Percentiles rank a stretch among this genome's conserved stretches.
These are phyloP conservation scores for Ambrosia artemisiifolia DNA, from an alignment of 129 eudicot genomes.

Conservation along the genomic window DNA sequence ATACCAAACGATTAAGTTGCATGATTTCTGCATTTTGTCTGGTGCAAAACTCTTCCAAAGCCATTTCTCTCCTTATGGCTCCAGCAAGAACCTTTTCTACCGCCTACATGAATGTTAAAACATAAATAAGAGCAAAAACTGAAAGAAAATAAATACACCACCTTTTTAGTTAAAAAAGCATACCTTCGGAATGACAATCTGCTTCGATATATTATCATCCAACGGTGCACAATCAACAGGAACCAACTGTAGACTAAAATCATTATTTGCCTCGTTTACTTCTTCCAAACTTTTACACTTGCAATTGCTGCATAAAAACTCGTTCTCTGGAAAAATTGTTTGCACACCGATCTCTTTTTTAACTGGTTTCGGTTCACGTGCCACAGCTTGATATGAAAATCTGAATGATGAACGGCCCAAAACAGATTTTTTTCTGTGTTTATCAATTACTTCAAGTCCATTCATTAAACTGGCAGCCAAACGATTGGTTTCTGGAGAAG, in stretches of 20 bases:
- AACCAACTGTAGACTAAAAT: constrained; percentile 50
- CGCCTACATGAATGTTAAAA: constrained; percentile 45
- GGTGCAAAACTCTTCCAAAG: constrained; percentile 79
- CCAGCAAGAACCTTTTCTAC: constrained; percentile 98
- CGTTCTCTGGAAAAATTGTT: constrained; percentile 43
- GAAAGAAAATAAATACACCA: not conserved
- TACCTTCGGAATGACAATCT: constrained; percentile 86
- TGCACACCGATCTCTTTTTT: constrained; percentile 86
- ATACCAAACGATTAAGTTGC: constrained; percentile 90
- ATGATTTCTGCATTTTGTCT: constrained; percentile 69
- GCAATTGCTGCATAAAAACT: constrained; percentile 63
- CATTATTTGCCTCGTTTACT: constrained; percentile 31
- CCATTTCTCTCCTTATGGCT: constrained; percentile 98
- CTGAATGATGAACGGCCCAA: constrained; percentile 74
- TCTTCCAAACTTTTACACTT: constrained; percentile 40
- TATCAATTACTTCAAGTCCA: constrained; percentile 74
- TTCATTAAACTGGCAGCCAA: constrained; percentile 84
- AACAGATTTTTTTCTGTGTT: constrained; percentile 54
- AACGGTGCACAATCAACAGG: constrained; percentile 50
- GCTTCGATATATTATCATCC: constrained; percentile 52
- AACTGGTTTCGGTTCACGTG: constrained; percentile 38
- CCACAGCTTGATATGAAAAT: constrained; percentile 66
- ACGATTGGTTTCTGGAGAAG: constrained; percentile 48
- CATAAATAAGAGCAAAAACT: not conserved
- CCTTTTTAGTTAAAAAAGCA: not conserved